Evolutionary conservation across 495 filamentous ascomycete genomes (phyloP), one percentile per base, ranked within the genome.

Genomic region (Halenospora varia): DNA sequence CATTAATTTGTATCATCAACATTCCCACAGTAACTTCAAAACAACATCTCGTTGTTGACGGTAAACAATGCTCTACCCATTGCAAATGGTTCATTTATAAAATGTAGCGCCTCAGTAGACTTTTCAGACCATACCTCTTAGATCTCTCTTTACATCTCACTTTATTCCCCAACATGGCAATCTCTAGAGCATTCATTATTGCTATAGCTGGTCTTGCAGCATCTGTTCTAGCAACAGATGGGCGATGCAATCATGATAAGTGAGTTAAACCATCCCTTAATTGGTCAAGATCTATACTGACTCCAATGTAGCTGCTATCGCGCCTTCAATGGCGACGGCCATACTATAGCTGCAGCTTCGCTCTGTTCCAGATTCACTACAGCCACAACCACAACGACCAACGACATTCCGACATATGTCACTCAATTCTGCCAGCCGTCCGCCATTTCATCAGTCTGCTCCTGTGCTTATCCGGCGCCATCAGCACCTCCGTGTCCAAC

Each of bases 361-460:
- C 50, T 49, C 25, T 56, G 54, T 23, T 49, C 54, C 9, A 26
- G 42, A 39, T 56, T 49, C 19, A 56, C 54, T 1, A 56, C 45
- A 18, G 54, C 54, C 20, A 50, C 19, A 20, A 56, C 46, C 8
- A 10, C 35, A 24, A 50, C 45, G 2, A 56, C 45, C 2, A 56
- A 49, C 17, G 54, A 25, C 23, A 49, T 56, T 25, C 54, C 54
- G n/a, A 10, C 54, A 8, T 41, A 48, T 56, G 54, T 46, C 20
- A 56, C 46, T 4, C 11, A 20, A 13, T 6, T 24, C 10, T 56
- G 54, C 22, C n/a, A 22, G 10, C 45, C 42, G 2, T 2, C 54
- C 25, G 20, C 48, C 18, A 56, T 56, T 23, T 56, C 54, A 4
- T 56, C 54, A 3, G 20, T 56, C 15, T 56, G 54, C 45, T 56